Base-by-base conservation (phyloP, 164 flowering plant genomes). In the Kalanchoe fedtschenkoi region DNA sequence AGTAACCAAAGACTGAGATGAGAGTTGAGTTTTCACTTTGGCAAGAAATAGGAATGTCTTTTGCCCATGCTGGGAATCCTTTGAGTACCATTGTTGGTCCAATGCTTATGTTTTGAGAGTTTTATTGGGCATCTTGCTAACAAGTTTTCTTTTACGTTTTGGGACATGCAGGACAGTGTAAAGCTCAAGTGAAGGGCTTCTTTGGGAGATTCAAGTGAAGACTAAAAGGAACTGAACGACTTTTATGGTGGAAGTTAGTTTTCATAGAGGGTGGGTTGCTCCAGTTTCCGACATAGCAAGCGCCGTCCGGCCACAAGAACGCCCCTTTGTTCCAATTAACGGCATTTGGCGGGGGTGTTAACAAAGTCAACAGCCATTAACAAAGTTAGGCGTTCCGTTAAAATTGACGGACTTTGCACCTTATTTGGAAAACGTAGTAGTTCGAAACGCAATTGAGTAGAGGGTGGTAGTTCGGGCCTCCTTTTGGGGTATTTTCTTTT, bases 1-100 rank as follows among this genome's bases (percentile, higher is more conserved):
- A 6, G 24, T 51, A 10, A 32, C 56, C 61, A 26, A 43, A 34
- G 47, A 42, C 34, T 64, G 32, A 13, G n/a, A n/a, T n/a, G n/a
- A n/a, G n/a, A n/a, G n/a, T n/a, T n/a, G n/a, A n/a, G n/a, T n/a
- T 65, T 68, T 74, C 17, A 43, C 64, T 65, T 68, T 79, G 69
- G 76, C 75, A 63, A 72, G 66, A 65, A 61, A 81, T 71, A 70
- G 70, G 81, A 62, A 78, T 76, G 71, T 72, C 72, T 78, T 42
- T 56, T 26, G 29, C 62, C 51, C 66, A 53, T 60, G 55, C 71
- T 63, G 68, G 58, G 41, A 47, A 39, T 37, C 69, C 35, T 46
- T 42, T 61, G 60, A 69, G 34, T 59, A 55, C 37, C 34, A 44
- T 58, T 43, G 35, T 58, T 53, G 62, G 67, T 73, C 74, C 34